Conservation (phyloP, 78 protist species). For the Pelomyxa schiedti region DNA sequence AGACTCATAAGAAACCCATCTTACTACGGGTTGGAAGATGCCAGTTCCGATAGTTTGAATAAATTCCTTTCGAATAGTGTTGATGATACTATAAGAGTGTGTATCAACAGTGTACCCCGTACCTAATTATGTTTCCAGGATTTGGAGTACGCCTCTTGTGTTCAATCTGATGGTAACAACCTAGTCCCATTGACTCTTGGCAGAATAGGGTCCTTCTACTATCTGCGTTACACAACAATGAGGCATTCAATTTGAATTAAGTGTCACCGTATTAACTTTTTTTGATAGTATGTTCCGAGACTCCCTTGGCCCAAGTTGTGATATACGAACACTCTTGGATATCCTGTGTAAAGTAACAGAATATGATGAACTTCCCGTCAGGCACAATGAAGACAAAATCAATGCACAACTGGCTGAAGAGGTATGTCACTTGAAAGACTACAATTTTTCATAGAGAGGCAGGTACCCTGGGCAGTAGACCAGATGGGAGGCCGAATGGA, state of each 20-base stretch:
- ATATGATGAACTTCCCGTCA: conserved; percentile 82
- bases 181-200: conserved; percentile 66
- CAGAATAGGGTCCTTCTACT: conserved; percentile 89
- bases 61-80: conserved; percentile 28
- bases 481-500: too few species aligned
- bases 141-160: background rate
- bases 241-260: too few species aligned
- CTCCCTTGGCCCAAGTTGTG: background rate
- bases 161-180: background rate
- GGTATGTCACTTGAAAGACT: conserved; percentile 46
- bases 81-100: conserved; percentile 7
- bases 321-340: conserved; percentile 28
- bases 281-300: conserved; percentile 7
- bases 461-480: too few species aligned
- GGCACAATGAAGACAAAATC: conserved; percentile 95
- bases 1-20: conserved; percentile 85
- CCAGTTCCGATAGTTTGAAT: conserved; percentile 12
- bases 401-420: conserved; percentile 61
- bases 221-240: conserved; percentile 76
- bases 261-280: too few species aligned
- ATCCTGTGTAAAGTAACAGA: conserved; percentile 60
- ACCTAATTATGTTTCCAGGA: background rate
- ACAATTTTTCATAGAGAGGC: too few species aligned
- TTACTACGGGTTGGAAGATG: conserved; percentile 78
- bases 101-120: background rate